Evolutionary conservation across 768 basidiomycete genomes (phyloP), one percentile per base, ranked within the genome.

Genomic region (Agrocybe chaxingu): DNA sequence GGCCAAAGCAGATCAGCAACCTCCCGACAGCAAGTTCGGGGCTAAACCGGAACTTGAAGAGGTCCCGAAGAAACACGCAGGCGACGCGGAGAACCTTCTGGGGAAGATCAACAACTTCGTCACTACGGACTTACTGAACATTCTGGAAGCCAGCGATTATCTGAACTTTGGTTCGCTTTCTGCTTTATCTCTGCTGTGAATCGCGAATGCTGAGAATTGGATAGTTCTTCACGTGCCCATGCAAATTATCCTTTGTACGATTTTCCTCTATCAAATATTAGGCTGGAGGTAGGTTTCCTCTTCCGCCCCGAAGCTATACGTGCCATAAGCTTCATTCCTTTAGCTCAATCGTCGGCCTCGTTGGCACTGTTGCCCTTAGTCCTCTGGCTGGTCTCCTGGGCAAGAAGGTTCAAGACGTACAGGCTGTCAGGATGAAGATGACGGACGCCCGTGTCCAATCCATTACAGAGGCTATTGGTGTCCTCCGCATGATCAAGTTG

Each of bases 51-150:
- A 24, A 24, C 24, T 3, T 16, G 48, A 19, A 6, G n/a, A 42
- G 19, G 29, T 49, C 30, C 42, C 36, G 18, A 47, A 42, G 48
- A 53, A 11, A 43, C 51, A 9, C 43, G 53, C 45, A 55, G 50
- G 50, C 57, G 4, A 56, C 51, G 47, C 66, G 11, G 69, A 66
- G 32, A 84, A 85, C 57, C 66, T 89, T 8, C 76, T 85, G 31
- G 89, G 90, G 24, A 86, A 81, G 60, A 84, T 92, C 61, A 90
- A 87, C 63, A 90, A 89, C 47, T 70, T 90, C 5, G 79, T 89
- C 47, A 82, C 87, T 4, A 83, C 84, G 3, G 89, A 92, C 66
- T 46, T 77, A 51, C 59, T 56, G 13, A 69, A 67, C 48, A 76
- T 78, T 45, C 60, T 61, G 8, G 68, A 68, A 8, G 62, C 69